phyloP scores from a whole-genome alignment of 2,329 filamentous ascomycete genomes.

The Fusarium sp. region DNA sequence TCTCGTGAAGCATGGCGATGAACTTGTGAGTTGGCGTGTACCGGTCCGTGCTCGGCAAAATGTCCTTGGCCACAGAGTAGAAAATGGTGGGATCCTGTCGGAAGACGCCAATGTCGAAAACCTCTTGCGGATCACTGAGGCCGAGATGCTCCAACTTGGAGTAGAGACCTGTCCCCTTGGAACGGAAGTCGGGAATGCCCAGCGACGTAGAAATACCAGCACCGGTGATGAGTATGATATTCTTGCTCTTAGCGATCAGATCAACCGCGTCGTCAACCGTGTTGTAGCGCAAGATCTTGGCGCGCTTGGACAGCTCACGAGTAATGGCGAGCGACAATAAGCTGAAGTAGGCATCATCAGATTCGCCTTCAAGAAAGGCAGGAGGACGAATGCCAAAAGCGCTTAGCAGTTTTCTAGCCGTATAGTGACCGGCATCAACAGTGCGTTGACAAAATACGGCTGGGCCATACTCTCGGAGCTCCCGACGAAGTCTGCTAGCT shows the following conservation, averaged over 20 bases:
- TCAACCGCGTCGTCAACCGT: slow-evolving; percentile 88
- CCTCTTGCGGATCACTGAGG: slow-evolving; percentile 88
- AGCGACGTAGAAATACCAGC: slow-evolving; percentile 97
- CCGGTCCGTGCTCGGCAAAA: slow-evolving; percentile 83
- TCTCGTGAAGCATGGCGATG: slow-evolving; percentile 88
- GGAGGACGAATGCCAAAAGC: slow-evolving; percentile 87
- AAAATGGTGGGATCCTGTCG: slow-evolving; percentile 89
- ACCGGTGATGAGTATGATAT: slow-evolving; percentile 94
- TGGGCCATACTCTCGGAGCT: slow-evolving; percentile 83
- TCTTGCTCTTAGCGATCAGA: slow-evolving; percentile 80
- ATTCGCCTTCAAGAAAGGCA: slow-evolving; percentile 75
- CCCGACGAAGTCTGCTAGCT: slow-evolving; percentile 75
- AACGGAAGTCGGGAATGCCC: slow-evolving; percentile 97
- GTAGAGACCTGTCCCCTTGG: slow-evolving; percentile 93
- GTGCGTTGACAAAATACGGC: slow-evolving; percentile 82
- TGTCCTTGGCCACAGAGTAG: slow-evolving; percentile 92
- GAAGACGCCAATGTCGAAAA: slow-evolving; percentile 93
- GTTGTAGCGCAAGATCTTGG: slow-evolving; percentile 86
- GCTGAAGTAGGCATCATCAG: slow-evolving; percentile 80
- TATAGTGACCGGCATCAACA: slow-evolving; percentile 77
- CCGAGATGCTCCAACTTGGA: slow-evolving; percentile 85
- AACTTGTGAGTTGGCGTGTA: slow-evolving; percentile 96
- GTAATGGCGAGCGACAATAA: slow-evolving; percentile 83
- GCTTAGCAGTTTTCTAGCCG: slow-evolving; percentile 86
- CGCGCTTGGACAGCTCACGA: slow-evolving; percentile 84